Percentiles rank a stretch among this genome's conserved stretches.
These are phyloP conservation scores for Petunia secreta DNA, from an alignment of 257 asterid species.

Conservation along the genomic window DNA sequence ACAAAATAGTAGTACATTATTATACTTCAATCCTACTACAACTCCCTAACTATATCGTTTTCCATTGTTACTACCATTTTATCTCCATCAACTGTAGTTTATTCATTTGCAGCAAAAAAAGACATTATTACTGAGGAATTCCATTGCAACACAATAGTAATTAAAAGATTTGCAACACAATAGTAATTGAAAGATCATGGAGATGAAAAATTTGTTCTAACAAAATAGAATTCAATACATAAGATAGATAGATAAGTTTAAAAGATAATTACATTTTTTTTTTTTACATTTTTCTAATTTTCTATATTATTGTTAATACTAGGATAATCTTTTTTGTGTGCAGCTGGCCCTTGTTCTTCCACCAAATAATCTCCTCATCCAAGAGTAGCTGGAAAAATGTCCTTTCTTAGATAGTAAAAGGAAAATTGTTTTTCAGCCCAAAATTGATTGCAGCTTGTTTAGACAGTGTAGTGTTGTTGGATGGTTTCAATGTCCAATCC, in stretches of 20 bases:
- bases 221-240: neutral
- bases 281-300: neutral
- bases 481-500: conserved; percentile 71
- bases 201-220: neutral
- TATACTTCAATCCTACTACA: neutral
- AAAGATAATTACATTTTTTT: neutral
- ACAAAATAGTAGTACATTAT: neutral
- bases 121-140: neutral
- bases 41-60: neutral
- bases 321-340: neutral
- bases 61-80: neutral
- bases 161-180: neutral
- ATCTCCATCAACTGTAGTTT: neutral
- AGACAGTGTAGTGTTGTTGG: conserved; percentile 68
- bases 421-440: neutral
- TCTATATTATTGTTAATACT: neutral
- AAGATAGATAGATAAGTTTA: neutral
- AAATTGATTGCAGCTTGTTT: conserved; percentile 14
- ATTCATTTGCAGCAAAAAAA: neutral
- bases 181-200: neutral
- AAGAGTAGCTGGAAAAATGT: neutral
- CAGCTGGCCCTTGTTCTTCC: neutral
- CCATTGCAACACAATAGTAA: neutral
- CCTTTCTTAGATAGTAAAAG: neutral
- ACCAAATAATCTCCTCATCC: neutral